Conservation (phyloP, 108 stramenopile species). For the Parietichytrium sp. region DNA sequence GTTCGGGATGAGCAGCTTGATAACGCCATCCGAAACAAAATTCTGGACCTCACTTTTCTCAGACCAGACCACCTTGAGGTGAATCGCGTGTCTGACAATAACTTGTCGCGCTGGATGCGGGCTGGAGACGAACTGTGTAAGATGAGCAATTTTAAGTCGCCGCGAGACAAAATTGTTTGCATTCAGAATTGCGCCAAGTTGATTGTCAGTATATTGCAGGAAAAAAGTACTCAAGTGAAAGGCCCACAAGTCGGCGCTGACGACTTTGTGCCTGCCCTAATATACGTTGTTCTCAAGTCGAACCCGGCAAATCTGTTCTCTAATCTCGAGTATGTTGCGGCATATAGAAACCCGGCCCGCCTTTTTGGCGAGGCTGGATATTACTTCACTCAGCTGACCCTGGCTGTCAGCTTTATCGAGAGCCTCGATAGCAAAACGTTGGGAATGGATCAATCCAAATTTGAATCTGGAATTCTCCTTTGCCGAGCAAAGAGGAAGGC, state of each 20-base stretch:
- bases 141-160: slow-evolving; percentile 41
- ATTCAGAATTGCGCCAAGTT: slow-evolving; percentile 25
- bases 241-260: slow-evolving; percentile 47
- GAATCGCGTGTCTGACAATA: neutral
- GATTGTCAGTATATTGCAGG: slow-evolving; percentile 19
- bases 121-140: slow-evolving; percentile 40
- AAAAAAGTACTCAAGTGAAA: neutral
- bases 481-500: neutral
- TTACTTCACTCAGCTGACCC: slow-evolving; percentile 58
- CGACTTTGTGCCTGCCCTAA: slow-evolving; percentile 62
- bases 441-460: neutral
- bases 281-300: slow-evolving; percentile 56
- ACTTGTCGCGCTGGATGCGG: neutral
- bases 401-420: slow-evolving; percentile 55
- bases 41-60: neutral
- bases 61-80: slow-evolving; percentile 24
- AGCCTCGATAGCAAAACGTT: slow-evolving; percentile 39
- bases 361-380: slow-evolving; percentile 63
- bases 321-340: slow-evolving; percentile 57
- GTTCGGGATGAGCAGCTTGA: neutral
- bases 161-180: slow-evolving; percentile 45
- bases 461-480: neutral
- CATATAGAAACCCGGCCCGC: slow-evolving; percentile 50
- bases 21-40: neutral
- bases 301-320: slow-evolving; percentile 51